Evolutionary conservation across 2,329 filamentous ascomycete species (phyloP).

Genomic region (Aureobasidium sp.): DNA sequence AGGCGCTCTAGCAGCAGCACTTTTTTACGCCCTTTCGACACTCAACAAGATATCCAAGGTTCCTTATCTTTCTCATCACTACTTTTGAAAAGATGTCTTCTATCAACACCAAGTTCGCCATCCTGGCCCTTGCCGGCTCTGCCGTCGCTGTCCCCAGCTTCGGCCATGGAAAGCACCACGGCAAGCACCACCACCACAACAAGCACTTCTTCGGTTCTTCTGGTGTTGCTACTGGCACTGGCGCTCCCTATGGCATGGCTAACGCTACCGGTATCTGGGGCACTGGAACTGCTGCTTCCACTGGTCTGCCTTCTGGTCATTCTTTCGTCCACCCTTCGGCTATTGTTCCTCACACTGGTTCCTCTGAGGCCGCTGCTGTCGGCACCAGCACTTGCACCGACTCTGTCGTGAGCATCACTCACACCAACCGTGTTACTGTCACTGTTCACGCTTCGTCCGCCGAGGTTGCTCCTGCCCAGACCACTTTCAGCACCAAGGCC

Average conservation of each 20-base stretch:
- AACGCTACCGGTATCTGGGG: slow-evolving; percentile 21
- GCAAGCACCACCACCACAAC: slow-evolving; percentile 22
- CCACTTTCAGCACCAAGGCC: not conserved
- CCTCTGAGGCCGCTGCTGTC: slow-evolving; percentile 20
- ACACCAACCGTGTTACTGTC: slow-evolving; percentile 33
- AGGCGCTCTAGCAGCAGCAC: slow-evolving; percentile 33
- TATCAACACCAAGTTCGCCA: slow-evolving; percentile 30
- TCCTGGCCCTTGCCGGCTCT: slow-evolving; percentile 34
- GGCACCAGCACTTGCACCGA: slow-evolving; percentile 5
- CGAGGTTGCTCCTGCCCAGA: slow-evolving; percentile 2
- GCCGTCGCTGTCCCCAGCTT: slow-evolving; percentile 31
- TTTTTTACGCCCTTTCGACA: not conserved
- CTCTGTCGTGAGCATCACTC: slow-evolving; percentile 29
- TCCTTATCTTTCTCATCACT: slow-evolving; percentile 14
- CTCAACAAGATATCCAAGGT: slow-evolving; percentile 14
- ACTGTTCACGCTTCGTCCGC: slow-evolving; percentile 26
- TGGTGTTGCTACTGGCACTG: slow-evolving; percentile 15
- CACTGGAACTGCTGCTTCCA: slow-evolving; percentile 18
- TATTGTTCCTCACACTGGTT: slow-evolving; percentile 14
- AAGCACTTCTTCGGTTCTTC: slow-evolving; percentile 19
- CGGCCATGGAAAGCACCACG: slow-evolving; percentile 16
- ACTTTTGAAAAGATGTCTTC: slow-evolving; percentile 24
- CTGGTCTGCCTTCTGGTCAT: slow-evolving; percentile 6
- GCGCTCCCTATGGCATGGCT: slow-evolving; percentile 20
- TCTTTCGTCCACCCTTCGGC: slow-evolving; percentile 14